A percentile compares a stretch with the other conserved stretches of the same genome.
Conservation (phyloP, 495 filamentous ascomycete genomes). For the Friedmanniomyces endolithicus region DNA sequence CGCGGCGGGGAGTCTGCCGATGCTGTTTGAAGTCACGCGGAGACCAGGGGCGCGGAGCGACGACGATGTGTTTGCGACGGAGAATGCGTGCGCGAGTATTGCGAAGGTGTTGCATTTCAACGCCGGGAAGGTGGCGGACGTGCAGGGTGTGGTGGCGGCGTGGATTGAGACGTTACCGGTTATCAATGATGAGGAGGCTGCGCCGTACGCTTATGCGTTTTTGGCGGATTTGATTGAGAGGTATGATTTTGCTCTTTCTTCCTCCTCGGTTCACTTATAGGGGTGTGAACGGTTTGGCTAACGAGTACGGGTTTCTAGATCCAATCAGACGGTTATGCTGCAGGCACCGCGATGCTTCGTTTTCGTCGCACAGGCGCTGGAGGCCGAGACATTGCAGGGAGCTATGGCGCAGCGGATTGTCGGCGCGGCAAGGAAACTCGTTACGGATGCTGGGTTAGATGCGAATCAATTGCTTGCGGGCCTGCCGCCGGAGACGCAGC, state of each 20-base stretch:
- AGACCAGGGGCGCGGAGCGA: constrained; percentile 70
- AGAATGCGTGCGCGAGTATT: constrained; percentile 94
- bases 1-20: constrained; percentile 61
- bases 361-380: constrained; percentile 72
- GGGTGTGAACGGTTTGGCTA: background rate
- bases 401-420: constrained; percentile 63
- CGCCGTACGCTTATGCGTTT: constrained; percentile 91
- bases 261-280: background rate
- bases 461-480: constrained; percentile 54
- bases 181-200: constrained; percentile 91
- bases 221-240: constrained; percentile 82
- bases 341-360: constrained; percentile 70
- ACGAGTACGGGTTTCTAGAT: constrained; percentile 37
- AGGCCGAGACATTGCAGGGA: constrained; percentile 80
- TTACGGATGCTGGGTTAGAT: constrained; percentile 56
- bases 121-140: constrained; percentile 54
- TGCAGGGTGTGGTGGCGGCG: constrained; percentile 56
- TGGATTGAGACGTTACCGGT: constrained; percentile 90
- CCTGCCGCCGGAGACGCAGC: constrained; percentile 63
- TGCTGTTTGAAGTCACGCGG: constrained; percentile 71
- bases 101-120: constrained; percentile 94
- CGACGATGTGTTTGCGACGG: constrained; percentile 92
- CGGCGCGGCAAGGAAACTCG: constrained; percentile 56
- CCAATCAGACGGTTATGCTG: constrained; percentile 66
- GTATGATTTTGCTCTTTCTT: constrained; percentile 55